Evolutionary conservation across 139 green algal genomes (phyloP), one percentile per base, ranked within the genome.

Genomic region (Chlorella sp.): DNA sequence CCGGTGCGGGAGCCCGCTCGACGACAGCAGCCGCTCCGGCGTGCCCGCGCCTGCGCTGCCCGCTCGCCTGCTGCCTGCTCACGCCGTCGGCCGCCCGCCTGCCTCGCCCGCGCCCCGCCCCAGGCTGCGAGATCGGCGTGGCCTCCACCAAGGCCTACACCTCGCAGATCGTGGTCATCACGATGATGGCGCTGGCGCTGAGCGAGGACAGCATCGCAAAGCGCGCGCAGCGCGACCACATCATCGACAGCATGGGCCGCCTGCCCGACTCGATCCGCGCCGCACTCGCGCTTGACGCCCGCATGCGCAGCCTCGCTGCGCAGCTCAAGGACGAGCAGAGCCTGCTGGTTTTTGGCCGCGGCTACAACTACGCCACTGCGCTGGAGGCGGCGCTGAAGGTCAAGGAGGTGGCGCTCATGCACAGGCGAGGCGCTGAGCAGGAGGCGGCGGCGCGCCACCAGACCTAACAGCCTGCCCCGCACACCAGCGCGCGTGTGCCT

Each of bases 281-380:
- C 17, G 53, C 53, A 8, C 53, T 17, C 53, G 19, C n/a, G 53
- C 29, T 60, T 60, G 53, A 60, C 23, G 53, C 53, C 11, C 53
- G 53, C 9, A 23, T 23, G 53, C 11, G 7, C 11, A 14, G 19
- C 7, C 12, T 25, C 2, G 53, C 4, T 33, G 25, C 12, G 53
- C 53, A 31, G 25, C 86, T 99, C 25, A 86, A 87, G 56, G 59
- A 91, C 38, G 87, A 96, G 76, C 68, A 89, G 71, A 90, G 67
- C 62, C 83, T 99, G 76, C 86, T 97, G 50, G 87, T 97, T 67
- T 97, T 98, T 83, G 94, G 90, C 19, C 86, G 96, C 12, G 96
- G 96, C 15, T 94, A 91, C 82, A 98, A 98, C 88, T 99, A 98
- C 78, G 92, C 96, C 3, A 98, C 95, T 5, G 94, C 95, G 7